Evolutionary conservation across 2,329 filamentous ascomycete genomes (phyloP).

Genomic region (Penicillium sp.): DNA sequence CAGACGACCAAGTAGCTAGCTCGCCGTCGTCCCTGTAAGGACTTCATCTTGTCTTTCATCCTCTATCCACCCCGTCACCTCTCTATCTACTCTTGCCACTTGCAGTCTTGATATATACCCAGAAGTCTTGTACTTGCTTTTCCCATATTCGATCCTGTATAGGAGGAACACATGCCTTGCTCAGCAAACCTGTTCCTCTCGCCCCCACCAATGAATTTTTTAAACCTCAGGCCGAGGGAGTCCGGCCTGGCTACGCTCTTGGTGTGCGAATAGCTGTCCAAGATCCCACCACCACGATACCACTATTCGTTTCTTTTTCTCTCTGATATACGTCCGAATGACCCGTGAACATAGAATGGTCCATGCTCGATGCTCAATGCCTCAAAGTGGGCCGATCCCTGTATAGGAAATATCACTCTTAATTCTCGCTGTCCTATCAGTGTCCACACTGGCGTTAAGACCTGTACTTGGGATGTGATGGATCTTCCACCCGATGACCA

Average conservation of each 20-base stretch:
- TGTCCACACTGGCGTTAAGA: too few relatives aligned
- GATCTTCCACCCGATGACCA: too few relatives aligned
- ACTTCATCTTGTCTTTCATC: background rate
- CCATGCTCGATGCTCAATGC: background rate
- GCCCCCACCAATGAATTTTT: background rate
- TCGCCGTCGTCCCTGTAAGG: conserved; percentile 13
- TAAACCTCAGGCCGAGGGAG: background rate
- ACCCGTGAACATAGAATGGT: background rate
- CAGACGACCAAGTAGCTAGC: background rate
- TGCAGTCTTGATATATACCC: background rate
- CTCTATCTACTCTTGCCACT: background rate
- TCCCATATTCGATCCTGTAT: conserved; percentile 12
- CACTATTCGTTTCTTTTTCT: background rate
- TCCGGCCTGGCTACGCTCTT: background rate
- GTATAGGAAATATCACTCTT: background rate
- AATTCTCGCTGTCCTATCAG: background rate
- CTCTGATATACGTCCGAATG: background rate
- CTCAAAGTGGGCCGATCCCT: background rate
- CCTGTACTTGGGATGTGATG: too few relatives aligned
- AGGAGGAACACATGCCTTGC: conserved; percentile 12
- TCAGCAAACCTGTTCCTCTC: background rate
- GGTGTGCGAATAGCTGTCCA: background rate
- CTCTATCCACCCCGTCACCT: background rate
- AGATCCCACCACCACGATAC: conserved; percentile 2
- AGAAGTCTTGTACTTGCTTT: background rate